Evolutionary conservation across 805 yeast genomes (phyloP).

Genomic region (Jamesozyma gamospora): DNA sequence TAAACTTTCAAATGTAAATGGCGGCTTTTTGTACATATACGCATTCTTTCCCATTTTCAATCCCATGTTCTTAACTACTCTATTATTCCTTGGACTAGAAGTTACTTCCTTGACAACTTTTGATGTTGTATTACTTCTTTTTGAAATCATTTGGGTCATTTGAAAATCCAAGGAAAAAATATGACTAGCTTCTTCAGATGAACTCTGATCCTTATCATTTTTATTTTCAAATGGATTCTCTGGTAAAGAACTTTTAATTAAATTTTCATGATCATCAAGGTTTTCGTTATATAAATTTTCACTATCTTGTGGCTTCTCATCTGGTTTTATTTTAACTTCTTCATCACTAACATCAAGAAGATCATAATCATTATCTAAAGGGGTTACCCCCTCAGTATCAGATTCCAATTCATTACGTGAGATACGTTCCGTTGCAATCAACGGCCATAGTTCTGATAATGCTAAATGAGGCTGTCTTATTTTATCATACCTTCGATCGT

Average conservation of each 20-base stretch:
- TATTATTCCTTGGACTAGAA: neutral
- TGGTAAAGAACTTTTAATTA: neutral
- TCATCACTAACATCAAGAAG: conserved; percentile 6
- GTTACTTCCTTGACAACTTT: too few species aligned
- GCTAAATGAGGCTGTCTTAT: conserved; percentile 29
- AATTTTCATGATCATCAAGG: conserved; percentile 7
- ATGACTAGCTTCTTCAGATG: neutral
- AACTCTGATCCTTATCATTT: neutral
- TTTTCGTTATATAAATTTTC: conserved; percentile 6
- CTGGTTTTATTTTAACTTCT: neutral
- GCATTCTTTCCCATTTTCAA: conserved; percentile 2
- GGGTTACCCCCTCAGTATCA: conserved; percentile 1
- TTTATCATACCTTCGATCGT: conserved; percentile 14
- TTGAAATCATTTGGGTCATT: conserved; percentile 19
- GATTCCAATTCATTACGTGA: neutral
- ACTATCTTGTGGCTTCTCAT: too few species aligned
- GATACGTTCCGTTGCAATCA: conserved; percentile 11
- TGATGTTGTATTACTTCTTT: conserved; percentile 4
- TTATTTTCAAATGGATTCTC: too few species aligned
- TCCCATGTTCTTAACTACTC: neutral
- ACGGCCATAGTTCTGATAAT: conserved; percentile 24
- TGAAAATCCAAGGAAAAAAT: conserved; percentile 12
- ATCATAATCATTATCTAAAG: conserved; percentile 4
- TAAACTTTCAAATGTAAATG: conserved; percentile 28
- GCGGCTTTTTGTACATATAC: conserved; percentile 10